Evolutionary conservation across 345 rosid species (phyloP), one percentile per base, ranked within the genome.

Genomic region (Aethionema arabicum): DNA sequence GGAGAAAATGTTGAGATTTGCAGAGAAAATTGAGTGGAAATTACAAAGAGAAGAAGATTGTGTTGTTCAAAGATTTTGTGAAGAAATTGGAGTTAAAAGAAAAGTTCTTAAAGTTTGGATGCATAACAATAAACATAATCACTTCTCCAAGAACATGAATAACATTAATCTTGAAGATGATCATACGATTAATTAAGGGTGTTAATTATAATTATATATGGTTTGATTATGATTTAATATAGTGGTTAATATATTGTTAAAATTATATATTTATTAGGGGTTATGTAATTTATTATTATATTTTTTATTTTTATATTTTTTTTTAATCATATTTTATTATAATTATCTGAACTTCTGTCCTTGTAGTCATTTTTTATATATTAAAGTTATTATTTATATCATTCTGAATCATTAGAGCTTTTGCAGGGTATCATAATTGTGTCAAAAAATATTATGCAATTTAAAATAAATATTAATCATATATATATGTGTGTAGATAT

Each of bases 21-120:
- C 98, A 3, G 96, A 86, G 73, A 86, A 75, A 59, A 95, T 78
- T 46, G 98, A 95, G 30, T 91, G 98, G 98, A 88, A 84, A 74
- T 78, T 91, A 11, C 96, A 88, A 70, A 85, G 86, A 69, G 95
- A 88, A 70, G 98, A 91, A 74, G 98, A 88, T 68, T 42, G 81
- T 14, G 90, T 86, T 47, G 96, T 88, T 69, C 98, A 91, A 52
- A 83, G 82, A 56, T 79, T 91, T 60, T 91, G 84, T 30, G 79
- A 78, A 63, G 90, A 84, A 72, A 51, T 76, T 56, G 85, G 80
- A 9, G 74, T 87, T 15, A 79, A 80, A 72, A 80, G 86, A 56
- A 80, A 78, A 70, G 88, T 82, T 8, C 86, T 87, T 39, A 79
- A 78, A 72, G 85, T 84, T 13, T 86, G 95, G 93, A 86, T 86